Conservation (phyloP, 2,329 filamentous ascomycete genomes). For the Botrytis deweyae region DNA sequence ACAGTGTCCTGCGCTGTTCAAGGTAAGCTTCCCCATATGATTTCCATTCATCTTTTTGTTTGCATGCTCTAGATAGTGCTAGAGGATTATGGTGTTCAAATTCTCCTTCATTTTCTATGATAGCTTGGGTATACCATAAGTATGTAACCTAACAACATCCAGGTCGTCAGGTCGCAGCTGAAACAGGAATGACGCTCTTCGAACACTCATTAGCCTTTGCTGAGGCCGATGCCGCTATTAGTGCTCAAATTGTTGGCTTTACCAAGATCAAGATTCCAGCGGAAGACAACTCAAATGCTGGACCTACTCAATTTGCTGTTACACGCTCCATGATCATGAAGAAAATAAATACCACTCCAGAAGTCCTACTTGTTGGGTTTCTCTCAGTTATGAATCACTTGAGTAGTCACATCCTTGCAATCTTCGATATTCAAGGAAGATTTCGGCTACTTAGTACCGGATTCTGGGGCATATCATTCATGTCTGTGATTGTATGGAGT, state of each 20-base stretch:
- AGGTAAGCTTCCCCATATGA: slow-evolving; percentile 46
- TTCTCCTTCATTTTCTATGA: not conserved
- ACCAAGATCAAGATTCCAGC: slow-evolving; percentile 31
- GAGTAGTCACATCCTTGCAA: slow-evolving; percentile 77
- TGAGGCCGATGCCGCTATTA: slow-evolving; percentile 86
- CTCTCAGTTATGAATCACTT: slow-evolving; percentile 89
- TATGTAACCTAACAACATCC: slow-evolving; percentile 14
- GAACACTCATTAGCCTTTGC: slow-evolving; percentile 95
- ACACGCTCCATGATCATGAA: slow-evolving; percentile 69
- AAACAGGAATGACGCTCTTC: slow-evolving; percentile 94
- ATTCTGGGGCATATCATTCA: slow-evolving; percentile 88
- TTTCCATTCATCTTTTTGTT: not conserved
- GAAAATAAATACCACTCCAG: slow-evolving; percentile 82
- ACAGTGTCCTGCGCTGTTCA: slow-evolving; percentile 85
- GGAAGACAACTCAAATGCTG: slow-evolving; percentile 25
- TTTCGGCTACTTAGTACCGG: slow-evolving; percentile 84
- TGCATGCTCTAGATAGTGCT: slow-evolving; percentile 1
- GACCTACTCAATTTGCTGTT: slow-evolving; percentile 48
- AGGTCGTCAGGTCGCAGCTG: slow-evolving; percentile 66
- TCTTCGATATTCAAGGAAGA: slow-evolving; percentile 75
- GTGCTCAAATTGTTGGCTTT: slow-evolving; percentile 63
- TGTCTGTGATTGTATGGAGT: slow-evolving; percentile 80
- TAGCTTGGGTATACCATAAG: slow-evolving; percentile 7
- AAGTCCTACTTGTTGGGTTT: slow-evolving; percentile 81
- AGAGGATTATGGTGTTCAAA: not conserved